Percentiles rank a stretch among this genome's conserved stretches.
phyloP scores from a whole-genome alignment of 2,329 filamentous ascomycete species.

The Botrytis hyacinthi region DNA sequence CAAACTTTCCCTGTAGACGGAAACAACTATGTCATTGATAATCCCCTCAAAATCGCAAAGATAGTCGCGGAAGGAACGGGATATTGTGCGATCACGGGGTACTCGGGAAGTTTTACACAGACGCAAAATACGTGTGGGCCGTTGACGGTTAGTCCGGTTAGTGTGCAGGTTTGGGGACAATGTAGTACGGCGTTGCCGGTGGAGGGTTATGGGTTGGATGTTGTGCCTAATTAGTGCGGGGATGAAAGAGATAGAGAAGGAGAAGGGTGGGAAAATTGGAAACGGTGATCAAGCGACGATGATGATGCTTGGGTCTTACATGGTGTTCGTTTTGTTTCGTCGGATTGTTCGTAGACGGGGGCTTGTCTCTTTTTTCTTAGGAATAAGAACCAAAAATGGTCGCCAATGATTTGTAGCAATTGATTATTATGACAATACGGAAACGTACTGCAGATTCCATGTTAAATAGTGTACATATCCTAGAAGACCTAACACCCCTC shows the following conservation, averaged over 20 bases:
- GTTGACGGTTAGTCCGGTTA: background rate
- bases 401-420: background rate
- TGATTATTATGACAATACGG: background rate
- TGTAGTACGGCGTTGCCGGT: background rate
- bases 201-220: background rate
- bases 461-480: background rate
- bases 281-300: background rate
- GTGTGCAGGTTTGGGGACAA: background rate
- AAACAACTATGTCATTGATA: background rate
- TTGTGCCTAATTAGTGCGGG: background rate
- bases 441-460: background rate
- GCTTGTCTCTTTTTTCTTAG: background rate
- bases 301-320: background rate
- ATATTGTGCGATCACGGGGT: background rate
- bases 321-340: background rate
- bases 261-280: background rate
- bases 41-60: background rate
- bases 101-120: background rate
- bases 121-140: background rate
- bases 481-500: background rate
- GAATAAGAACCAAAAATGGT: background rate
- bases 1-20: slow-evolving; percentile 1
- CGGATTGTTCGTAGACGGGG: background rate
- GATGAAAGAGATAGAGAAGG: background rate
- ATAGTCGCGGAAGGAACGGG: background rate